phyloP scores from a whole-genome alignment of 768 basidiomycete species.

The Wakefieldia striispora region DNA sequence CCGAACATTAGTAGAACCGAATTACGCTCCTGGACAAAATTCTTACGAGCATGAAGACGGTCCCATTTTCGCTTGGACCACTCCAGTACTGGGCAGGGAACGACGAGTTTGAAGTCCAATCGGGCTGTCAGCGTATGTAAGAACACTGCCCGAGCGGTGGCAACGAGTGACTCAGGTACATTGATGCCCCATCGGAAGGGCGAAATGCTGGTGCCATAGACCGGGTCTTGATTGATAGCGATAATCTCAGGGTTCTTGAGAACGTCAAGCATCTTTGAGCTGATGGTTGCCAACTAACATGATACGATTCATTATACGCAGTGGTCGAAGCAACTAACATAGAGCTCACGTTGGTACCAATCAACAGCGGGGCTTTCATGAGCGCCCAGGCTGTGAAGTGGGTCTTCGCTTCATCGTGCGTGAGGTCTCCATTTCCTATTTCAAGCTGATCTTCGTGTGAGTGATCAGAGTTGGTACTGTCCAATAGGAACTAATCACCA shows the following conservation, averaged over 20 bases:
- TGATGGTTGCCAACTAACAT: slow-evolving; percentile 48
- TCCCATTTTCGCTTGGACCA: slow-evolving; percentile 59
- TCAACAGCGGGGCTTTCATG: slow-evolving; percentile 63
- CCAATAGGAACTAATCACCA: slow-evolving; percentile 35
- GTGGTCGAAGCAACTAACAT: background rate
- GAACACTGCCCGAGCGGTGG: background rate
- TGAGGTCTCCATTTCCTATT: slow-evolving; percentile 61
- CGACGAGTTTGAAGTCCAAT: slow-evolving; percentile 37
- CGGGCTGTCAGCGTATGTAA: slow-evolving; percentile 24
- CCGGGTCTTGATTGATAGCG: slow-evolving; percentile 65
- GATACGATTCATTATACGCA: background rate
- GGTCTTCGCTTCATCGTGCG: slow-evolving; percentile 60
- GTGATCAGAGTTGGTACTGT: background rate
- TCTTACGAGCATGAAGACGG: slow-evolving; percentile 63
- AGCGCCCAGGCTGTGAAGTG: slow-evolving; percentile 73
- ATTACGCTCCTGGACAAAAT: background rate
- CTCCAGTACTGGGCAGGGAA: slow-evolving; percentile 70
- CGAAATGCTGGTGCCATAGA: slow-evolving; percentile 58
- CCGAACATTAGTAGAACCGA: background rate
- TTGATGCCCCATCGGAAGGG: slow-evolving; percentile 70
- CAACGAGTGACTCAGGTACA: slow-evolving; percentile 38
- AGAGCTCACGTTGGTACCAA: slow-evolving; percentile 52
- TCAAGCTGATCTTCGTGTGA: slow-evolving; percentile 41
- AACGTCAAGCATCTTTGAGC: slow-evolving; percentile 48
- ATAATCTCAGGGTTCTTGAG: slow-evolving; percentile 61